Evolutionary conservation across 108 stramenopile species (phyloP).

Genomic region (Cyclotella choctawhatcheeana): DNA sequence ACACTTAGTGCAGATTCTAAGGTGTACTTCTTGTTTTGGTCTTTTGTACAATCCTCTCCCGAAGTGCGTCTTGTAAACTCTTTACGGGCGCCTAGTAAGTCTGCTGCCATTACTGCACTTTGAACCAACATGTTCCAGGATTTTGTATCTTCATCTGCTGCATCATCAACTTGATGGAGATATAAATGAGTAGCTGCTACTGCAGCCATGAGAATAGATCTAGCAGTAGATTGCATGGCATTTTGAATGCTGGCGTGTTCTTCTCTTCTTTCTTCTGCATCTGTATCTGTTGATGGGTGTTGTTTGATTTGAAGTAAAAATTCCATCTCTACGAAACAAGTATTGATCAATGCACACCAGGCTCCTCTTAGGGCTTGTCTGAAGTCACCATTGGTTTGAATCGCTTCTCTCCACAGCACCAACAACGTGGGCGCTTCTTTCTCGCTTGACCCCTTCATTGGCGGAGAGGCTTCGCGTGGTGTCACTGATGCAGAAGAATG

Average conservation of each 20-base stretch:
- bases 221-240: conserved; percentile 31
- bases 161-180: conserved; percentile 17
- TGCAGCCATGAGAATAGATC: conserved; percentile 47
- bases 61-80: conserved; percentile 7
- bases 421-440: not conserved
- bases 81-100: conserved; percentile 15
- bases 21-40: not conserved
- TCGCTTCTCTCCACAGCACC: conserved; percentile 25
- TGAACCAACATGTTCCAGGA: conserved; percentile 43
- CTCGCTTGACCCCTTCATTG: not conserved
- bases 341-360: conserved; percentile 26
- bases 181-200: conserved; percentile 38
- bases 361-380: conserved; percentile 30
- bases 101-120: conserved; percentile 30
- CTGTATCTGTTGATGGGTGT: not conserved
- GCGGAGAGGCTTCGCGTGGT: not conserved
- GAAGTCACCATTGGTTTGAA: conserved; percentile 29
- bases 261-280: not conserved
- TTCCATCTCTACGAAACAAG: conserved; percentile 2
- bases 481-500: not conserved
- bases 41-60: not conserved
- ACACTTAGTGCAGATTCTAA: conserved; percentile 23
- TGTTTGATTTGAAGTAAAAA: not conserved
- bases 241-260: conserved; percentile 16
- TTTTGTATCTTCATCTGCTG: not conserved